Evolutionary conservation across 495 filamentous ascomycete genomes (phyloP).

Genomic region (Elasticomyces elasticus): DNA sequence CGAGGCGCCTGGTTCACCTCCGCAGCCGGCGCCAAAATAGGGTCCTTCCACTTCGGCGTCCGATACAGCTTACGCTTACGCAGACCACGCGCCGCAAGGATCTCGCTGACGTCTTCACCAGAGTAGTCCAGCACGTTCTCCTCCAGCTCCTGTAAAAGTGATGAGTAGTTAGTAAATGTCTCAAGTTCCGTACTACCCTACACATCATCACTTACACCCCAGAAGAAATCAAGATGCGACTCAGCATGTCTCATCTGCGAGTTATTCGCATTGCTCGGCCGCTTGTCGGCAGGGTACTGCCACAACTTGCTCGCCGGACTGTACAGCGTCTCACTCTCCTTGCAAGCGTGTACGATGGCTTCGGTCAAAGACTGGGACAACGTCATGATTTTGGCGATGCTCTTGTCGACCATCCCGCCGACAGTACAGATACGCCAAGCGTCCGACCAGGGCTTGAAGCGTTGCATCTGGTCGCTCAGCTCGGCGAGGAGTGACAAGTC

Average conservation of each 20-base stretch:
- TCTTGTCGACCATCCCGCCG: not conserved
- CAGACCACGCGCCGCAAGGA: not conserved
- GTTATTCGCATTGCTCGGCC: slow-evolving; percentile 36
- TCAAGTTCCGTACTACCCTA: not conserved
- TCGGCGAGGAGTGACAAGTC: slow-evolving; percentile 6
- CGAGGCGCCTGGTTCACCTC: slow-evolving; percentile 1
- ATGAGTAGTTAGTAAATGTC: not conserved
- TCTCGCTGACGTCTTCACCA: not conserved
- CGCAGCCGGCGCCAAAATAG: slow-evolving; percentile 1
- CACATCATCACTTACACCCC: slow-evolving; percentile 27
- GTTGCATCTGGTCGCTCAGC: not conserved
- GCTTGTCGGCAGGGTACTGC: slow-evolving; percentile 42
- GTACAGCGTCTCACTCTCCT: not conserved
- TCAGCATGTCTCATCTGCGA: slow-evolving; percentile 40
- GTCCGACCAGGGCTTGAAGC: slow-evolving; percentile 1
- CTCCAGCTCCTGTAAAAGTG: not conserved
- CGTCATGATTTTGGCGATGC: slow-evolving; percentile 6
- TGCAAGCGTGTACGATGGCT: not conserved
- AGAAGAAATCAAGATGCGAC: slow-evolving; percentile 41
- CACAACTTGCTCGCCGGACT: slow-evolving; percentile 21
- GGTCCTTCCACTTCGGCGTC: slow-evolving; percentile 42
- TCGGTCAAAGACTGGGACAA: not conserved
- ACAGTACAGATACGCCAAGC: not conserved
- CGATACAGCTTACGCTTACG: slow-evolving; percentile 31
- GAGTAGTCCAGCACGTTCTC: not conserved